Evolutionary conservation across 345 rosid genomes (phyloP).

Genomic region (Syzygium jambos): DNA sequence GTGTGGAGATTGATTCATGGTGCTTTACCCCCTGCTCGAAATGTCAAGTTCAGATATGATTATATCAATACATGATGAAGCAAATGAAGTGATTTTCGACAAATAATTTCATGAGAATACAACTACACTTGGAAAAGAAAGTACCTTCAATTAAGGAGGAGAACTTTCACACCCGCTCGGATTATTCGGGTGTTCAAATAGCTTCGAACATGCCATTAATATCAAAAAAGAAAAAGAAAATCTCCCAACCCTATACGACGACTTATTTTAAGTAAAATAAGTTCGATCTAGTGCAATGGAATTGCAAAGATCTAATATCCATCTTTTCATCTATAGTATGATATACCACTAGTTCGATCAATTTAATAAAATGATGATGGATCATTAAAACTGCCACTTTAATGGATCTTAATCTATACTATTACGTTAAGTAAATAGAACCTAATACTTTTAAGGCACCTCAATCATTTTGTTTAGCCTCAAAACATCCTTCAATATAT

Average conservation of each 20-base stretch:
- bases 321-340: background rate
- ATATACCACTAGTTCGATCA: background rate
- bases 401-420: background rate
- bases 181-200: background rate
- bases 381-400: background rate
- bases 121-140: background rate
- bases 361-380: background rate
- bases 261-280: background rate
- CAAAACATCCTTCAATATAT: background rate
- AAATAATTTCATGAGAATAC: background rate
- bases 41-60: background rate
- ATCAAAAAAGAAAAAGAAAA: background rate
- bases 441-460: background rate
- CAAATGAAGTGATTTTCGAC: background rate
- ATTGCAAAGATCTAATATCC: background rate
- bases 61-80: background rate
- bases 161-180: background rate
- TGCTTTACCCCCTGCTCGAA: too few relatives aligned
- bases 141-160: background rate
- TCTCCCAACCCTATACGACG: background rate
- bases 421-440: background rate
- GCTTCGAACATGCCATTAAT: fast-evolving
- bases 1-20: too few relatives aligned
- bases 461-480: background rate
- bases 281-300: background rate